Conservation (phyloP, 73 alveolate species). For the Stentor coeruleus region DNA sequence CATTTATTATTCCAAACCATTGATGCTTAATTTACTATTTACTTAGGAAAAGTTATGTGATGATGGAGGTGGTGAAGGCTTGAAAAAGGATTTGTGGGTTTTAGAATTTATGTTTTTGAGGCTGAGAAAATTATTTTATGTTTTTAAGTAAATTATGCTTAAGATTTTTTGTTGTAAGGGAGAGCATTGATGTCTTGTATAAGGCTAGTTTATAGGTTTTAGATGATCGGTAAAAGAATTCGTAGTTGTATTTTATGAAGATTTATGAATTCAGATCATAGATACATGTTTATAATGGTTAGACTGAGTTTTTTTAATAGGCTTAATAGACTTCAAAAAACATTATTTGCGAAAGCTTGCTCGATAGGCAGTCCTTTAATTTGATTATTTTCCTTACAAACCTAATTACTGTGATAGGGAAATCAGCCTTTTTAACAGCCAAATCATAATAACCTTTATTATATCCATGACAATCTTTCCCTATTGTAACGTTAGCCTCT, state of each 20-base stretch:
- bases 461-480: background rate
- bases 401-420: background rate
- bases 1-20: slow-evolving; percentile 14
- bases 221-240: background rate
- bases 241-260: background rate
- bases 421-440: background rate
- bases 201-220: background rate
- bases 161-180: background rate
- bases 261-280: background rate
- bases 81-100: no score
- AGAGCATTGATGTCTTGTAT: background rate
- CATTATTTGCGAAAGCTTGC: background rate
- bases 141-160: background rate
- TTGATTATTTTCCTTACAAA: background rate
- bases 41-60: no score
- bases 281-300: background rate
- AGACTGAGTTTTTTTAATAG: background rate
- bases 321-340: slow-evolving; percentile 7
- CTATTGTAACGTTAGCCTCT: background rate
- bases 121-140: no score
- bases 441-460: background rate
- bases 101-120: no score
- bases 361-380: background rate
- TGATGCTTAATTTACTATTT: no score
- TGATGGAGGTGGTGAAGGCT: no score